Evolutionary conservation across 257 asterid species (phyloP).

Genomic region (Nicotiana undulata): DNA sequence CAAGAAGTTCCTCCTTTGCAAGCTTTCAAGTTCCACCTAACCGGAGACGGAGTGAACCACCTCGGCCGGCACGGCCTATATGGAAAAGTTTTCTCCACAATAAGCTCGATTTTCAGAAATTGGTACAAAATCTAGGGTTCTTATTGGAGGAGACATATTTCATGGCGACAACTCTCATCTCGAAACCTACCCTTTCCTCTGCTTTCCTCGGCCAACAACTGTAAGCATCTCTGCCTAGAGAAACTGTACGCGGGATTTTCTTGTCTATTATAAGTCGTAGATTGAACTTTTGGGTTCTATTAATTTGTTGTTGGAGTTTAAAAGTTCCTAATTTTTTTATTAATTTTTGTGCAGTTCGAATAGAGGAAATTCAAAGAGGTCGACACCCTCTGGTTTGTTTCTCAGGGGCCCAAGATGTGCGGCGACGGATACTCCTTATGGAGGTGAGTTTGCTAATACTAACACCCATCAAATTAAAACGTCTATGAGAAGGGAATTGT

Average conservation of each 20-base stretch:
- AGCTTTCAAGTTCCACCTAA: neutral
- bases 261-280: neutral
- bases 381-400: conserved; percentile 8
- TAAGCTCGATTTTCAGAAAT: neutral
- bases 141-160: neutral
- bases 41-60: neutral
- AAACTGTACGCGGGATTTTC: neutral
- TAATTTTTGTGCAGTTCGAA: conserved; percentile 26
- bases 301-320: neutral
- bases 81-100: neutral
- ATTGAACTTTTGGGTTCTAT: neutral
- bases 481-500: neutral
- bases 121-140: neutral
- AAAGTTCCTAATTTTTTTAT: neutral
- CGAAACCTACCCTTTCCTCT: conserved; percentile 41
- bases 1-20: neutral
- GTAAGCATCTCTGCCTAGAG: conserved; percentile 27
- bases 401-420: conserved; percentile 45
- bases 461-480: neutral
- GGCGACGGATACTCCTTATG: conserved; percentile 46
- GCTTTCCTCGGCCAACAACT: conserved; percentile 47
- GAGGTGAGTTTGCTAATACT: conserved; percentile 28
- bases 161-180: conserved; percentile 61
- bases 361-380: conserved; percentile 26
- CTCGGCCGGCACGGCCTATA: neutral